Percentiles rank a stretch among this genome's conserved stretches.
Conservation (phyloP, 352 stramenopile species). For the Elongisporangium anandrum region DNA sequence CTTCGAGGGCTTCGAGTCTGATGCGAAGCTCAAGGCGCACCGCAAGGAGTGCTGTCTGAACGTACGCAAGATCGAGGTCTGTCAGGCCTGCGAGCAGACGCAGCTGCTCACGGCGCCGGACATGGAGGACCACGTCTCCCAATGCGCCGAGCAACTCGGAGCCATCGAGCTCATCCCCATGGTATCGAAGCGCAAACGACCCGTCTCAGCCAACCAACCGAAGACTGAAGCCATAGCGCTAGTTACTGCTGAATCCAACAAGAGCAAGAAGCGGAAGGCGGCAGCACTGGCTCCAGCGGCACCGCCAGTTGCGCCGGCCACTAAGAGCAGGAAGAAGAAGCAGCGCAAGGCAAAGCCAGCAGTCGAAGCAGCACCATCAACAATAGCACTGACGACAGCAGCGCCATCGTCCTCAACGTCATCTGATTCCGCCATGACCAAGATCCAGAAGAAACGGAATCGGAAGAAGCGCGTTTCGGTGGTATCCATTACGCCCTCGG, state of each 20-base stretch:
- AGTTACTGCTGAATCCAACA: neutral
- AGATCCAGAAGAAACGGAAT: slow-evolving; percentile 9
- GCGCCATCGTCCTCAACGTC: neutral
- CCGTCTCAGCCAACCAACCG: slow-evolving; percentile 6
- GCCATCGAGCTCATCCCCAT: slow-evolving; percentile 13
- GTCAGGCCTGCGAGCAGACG: slow-evolving; percentile 39
- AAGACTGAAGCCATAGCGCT: neutral
- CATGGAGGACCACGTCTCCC: slow-evolving; percentile 39
- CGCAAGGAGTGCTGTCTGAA: slow-evolving; percentile 34
- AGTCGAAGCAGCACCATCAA: neutral
- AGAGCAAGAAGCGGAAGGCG: slow-evolving; percentile 1
- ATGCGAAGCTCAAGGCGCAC: slow-evolving; percentile 35
- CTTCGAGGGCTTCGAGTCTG: slow-evolving; percentile 34
- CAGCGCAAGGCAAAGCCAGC: slow-evolving; percentile 9
- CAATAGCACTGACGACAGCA: neutral
- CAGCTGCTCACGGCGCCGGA: slow-evolving; percentile 30
- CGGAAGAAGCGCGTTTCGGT: slow-evolving; percentile 3
- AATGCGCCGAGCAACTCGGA: slow-evolving; percentile 19
- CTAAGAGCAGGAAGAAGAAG: slow-evolving; percentile 16
- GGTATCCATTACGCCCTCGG: slow-evolving; percentile 2
- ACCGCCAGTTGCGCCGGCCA: neutral
- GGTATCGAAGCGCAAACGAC: slow-evolving; percentile 19
- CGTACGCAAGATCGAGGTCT: slow-evolving; percentile 37
- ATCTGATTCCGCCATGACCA: neutral
- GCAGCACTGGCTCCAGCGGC: slow-evolving; percentile 2